Conservation (phyloP, 2,329 filamentous ascomycete species). For the Kalaharituber pfeilii region DNA sequence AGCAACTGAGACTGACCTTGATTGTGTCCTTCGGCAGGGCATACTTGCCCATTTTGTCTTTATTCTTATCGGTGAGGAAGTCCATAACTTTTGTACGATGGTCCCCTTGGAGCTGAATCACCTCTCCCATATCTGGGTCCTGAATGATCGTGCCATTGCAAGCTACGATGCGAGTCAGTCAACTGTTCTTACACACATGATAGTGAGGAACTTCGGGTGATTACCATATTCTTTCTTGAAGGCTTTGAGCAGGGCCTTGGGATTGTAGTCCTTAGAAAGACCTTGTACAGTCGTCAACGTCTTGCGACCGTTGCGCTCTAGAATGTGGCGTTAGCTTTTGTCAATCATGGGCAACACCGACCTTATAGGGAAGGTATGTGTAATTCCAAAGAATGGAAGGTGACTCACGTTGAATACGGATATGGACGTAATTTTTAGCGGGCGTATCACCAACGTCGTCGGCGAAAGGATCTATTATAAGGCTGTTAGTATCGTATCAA, state of each 20-base stretch:
- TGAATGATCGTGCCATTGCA: slow-evolving; percentile 99
- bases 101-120: slow-evolving; percentile 98
- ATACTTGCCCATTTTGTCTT: slow-evolving; percentile 52
- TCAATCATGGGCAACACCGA: slow-evolving; percentile 5
- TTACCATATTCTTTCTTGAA: slow-evolving; percentile 98
- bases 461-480: slow-evolving; percentile 83
- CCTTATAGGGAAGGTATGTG: too few relatives aligned
- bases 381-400: slow-evolving; percentile 3
- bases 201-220: slow-evolving; percentile 23
- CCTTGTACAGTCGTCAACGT: slow-evolving; percentile 99
- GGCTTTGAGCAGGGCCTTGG: slow-evolving; percentile 99
- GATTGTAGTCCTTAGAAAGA: slow-evolving; percentile 95
- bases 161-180: slow-evolving; percentile 36
- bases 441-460: slow-evolving; percentile 99
- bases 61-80: slow-evolving; percentile 91
- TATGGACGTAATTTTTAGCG: slow-evolving; percentile 97
- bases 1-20: slow-evolving; percentile 44
- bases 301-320: slow-evolving; percentile 99
- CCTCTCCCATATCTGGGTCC: slow-evolving; percentile 93
- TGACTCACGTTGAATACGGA: slow-evolving; percentile 91
- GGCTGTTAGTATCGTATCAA: slow-evolving; percentile 17
- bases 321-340: background rate
- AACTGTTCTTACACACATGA: background rate
- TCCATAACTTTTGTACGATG: slow-evolving; percentile 98
- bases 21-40: slow-evolving; percentile 37